These are phyloP conservation scores for Fistulinella cinereoalba DNA, from an alignment of 1,284 basidiomycete species.

Conservation along the genomic window DNA sequence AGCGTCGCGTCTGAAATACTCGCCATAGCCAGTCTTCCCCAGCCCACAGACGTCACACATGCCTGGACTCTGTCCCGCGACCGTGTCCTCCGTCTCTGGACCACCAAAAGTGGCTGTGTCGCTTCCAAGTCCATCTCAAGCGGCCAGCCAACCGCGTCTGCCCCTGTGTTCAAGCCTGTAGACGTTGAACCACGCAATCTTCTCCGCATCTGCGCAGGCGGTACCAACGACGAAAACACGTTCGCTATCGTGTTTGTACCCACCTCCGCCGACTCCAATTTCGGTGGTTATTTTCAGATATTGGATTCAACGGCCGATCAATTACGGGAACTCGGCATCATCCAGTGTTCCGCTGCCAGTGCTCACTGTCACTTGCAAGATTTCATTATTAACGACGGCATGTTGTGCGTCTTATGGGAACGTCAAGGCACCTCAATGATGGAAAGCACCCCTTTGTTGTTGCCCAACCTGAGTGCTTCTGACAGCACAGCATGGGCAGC, in stretches of 20 bases:
- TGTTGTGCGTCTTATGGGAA: constrained; percentile 72
- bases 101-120: constrained; percentile 64
- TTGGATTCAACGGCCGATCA: constrained; percentile 53
- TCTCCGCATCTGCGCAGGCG: constrained; percentile 52
- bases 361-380: constrained; percentile 72
- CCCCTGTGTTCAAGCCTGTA: constrained; percentile 46
- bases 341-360: constrained; percentile 58
- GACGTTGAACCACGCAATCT: constrained; percentile 59
- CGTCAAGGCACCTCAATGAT: constrained; percentile 71
- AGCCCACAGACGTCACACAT: constrained; percentile 68
- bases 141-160: constrained; percentile 21
- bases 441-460: constrained; percentile 50
- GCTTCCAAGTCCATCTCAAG: constrained; percentile 52
- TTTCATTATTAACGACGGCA: constrained; percentile 55
- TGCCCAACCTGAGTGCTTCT: constrained; percentile 36
- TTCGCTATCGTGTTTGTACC: constrained; percentile 64
- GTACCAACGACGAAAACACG: constrained; percentile 42
- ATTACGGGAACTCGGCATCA: constrained; percentile 50
- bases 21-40: constrained; percentile 62
- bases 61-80: constrained; percentile 89
- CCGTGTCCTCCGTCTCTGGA: constrained; percentile 82
- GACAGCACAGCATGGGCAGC: constrained; percentile 47
- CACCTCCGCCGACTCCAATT: constrained; percentile 54
- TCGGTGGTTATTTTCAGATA: constrained; percentile 70
- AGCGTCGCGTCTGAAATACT: constrained; percentile 57